Base-by-base conservation (phyloP, 1,284 basidiomycete species). In the Somion occarium region DNA sequence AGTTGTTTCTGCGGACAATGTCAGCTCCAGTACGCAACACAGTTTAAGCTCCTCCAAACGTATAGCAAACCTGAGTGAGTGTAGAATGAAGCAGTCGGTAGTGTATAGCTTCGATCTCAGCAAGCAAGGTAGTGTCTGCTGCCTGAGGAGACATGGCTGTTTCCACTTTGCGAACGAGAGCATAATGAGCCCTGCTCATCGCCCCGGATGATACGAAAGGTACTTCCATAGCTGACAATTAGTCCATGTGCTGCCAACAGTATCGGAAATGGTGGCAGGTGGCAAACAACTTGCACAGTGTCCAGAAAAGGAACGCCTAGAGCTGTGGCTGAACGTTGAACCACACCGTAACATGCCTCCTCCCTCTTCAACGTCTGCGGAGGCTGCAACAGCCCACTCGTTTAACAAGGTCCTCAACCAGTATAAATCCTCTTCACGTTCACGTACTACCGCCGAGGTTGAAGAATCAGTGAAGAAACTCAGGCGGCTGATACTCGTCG, bases 381-480 rank as follows among this genome's bases (percentile, higher is more conserved):
- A 69, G 3, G 65, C 68, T 24, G 65, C 78, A 39, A 75, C 81
- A 7, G 80, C 82, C 37, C 83, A 85, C 61, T 83, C 86, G 7
- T 89, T 91, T 68, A 86, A 82, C 67, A 90, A 90, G 60, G 77
- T 89, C 41, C 73, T 91, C 34, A 82, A 76, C 57, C 83, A 85
- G 55, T 76, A 86, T 49, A 88, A 82, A 60, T 67, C 73, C 15
- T 65, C 67, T 2, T 79, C 83, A 11, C 86, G 81, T 66, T 73
- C 79, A 58, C 78, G 85, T 47, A 76, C 81, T 7, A 70, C 82
- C 15, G 73, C 76, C 38, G 90, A 93, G 56, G 72, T 85, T 30
- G 85, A 90, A 38, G 91, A 94, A 64, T 83, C 83, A 20, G 76
- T 86, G 18, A 91, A 89, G 69, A 91, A 89, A 66, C 69, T 95